These are phyloP conservation scores for Fusarium nematophilum DNA, from an alignment of 2,329 filamentous ascomycete genomes.

Conservation along the genomic window DNA sequence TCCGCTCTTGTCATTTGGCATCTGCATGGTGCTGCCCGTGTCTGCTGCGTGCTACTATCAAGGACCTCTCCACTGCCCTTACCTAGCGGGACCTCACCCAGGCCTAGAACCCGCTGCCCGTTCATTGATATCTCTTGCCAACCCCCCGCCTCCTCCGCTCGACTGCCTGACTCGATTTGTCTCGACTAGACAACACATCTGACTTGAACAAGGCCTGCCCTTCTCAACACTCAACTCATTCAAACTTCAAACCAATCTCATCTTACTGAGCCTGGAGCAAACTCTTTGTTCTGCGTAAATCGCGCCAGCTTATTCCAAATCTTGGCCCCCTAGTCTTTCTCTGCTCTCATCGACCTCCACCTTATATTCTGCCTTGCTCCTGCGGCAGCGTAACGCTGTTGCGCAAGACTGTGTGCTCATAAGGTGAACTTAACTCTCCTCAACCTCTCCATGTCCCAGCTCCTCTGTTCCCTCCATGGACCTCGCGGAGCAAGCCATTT, in stretches of 20 bases:
- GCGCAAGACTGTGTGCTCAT: background rate
- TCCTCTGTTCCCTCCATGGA: background rate
- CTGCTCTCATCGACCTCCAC: conserved; percentile 7
- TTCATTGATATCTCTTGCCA: conserved; percentile 35
- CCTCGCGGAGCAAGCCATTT: background rate
- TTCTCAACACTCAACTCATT: conserved; percentile 20
- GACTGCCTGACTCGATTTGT: conserved; percentile 32
- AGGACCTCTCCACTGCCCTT: conserved; percentile 34
- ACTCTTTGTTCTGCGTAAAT: conserved; percentile 6
- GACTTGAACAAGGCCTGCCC: conserved; percentile 6
- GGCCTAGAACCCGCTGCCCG: conserved; percentile 16
- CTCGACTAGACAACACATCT: conserved; percentile 21
- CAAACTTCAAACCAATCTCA: conserved; percentile 11
- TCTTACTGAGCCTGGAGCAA: background rate
- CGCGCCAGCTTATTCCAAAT: conserved; percentile 1
- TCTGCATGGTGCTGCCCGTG: conserved; percentile 31
- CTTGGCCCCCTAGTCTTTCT: conserved; percentile 13
- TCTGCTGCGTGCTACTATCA: conserved; percentile 23
- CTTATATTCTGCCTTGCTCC: conserved; percentile 14
- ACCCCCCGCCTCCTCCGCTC: conserved; percentile 14
- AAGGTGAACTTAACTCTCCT: background rate
- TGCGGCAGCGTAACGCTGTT: conserved; percentile 6
- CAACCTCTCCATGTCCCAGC: background rate
- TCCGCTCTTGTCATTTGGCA: conserved; percentile 33
- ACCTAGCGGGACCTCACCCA: conserved; percentile 26